Evolutionary conservation across 495 filamentous ascomycete species (phyloP), one percentile per base, ranked within the genome.

Genomic region (Penicillium crystallinum): DNA sequence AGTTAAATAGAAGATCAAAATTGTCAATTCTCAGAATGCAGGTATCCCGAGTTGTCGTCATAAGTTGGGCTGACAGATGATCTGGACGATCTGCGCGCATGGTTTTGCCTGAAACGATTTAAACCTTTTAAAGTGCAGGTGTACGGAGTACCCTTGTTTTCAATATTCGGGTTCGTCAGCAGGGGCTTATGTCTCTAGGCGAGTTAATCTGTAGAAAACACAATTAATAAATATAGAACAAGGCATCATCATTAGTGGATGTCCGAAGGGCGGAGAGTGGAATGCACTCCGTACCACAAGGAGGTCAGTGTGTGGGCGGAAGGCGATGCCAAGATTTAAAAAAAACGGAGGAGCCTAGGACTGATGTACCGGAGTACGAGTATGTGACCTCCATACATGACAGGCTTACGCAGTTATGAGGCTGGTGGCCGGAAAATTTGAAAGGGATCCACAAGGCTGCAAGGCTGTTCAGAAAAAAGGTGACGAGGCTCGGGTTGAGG

Each of bases 391-490:
- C 30, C 10, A 3, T 41, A 36, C 45, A 22, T 39, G 46, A 27
- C 46, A 12, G 19, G 48, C 33, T 49, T 53, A 42, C 54, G 54
- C 37, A 57, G 45, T 31, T 37, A n/a, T 36, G 33, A 36, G 19
- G 27, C 33, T 22, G 33, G 22, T 31, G 29, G 29, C 10, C 18
- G 40, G 7, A 55, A 50, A 58, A 46, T 35, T 51, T 42, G 1
- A 4, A 17, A 21, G 29, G 35, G 42, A 18, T 50, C 59, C 62
- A 62, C 59, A 62, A 48, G 55, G 62, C 62, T 62, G 59, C 59
- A 62, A 48, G 55, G 62, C 62, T 62, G 59, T 49, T 41, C 21
- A 31, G 42, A 37, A 40, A 30, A 30, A 47, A 31, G 29, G 41
- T 62, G 59, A 62, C 62, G 62, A 62, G 41, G 60, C 60, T 22